A percentile compares a stretch with the other conserved stretches of the same genome.
Conservation (phyloP, 768 basidiomycete species). For the Psilocybe sp. region DNA sequence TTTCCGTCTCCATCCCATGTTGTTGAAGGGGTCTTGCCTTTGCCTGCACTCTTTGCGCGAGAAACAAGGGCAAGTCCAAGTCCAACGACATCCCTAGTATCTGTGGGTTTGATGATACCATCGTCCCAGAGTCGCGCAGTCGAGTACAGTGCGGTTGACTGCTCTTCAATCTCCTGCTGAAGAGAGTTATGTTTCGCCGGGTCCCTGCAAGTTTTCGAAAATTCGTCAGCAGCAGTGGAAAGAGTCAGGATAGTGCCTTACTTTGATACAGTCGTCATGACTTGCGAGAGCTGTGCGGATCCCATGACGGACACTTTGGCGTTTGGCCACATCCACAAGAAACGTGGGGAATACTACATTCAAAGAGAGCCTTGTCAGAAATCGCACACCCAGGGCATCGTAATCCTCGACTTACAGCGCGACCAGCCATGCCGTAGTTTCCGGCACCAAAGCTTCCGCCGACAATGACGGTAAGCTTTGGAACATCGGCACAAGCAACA, state of each 20-base stretch:
- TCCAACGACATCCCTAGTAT: constrained; percentile 86
- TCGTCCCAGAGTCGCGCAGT: constrained; percentile 95
- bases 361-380: too few species aligned
- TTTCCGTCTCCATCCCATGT: constrained; percentile 72
- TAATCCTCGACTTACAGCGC: constrained; percentile 63
- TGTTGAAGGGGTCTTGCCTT: constrained; percentile 24
- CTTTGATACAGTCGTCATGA: constrained; percentile 89
- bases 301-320: constrained; percentile 97
- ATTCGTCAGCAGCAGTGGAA: not conserved
- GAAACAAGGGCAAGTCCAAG: constrained; percentile 82
- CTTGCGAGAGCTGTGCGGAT: constrained; percentile 86
- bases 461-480: constrained; percentile 90
- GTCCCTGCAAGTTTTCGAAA: constrained; percentile 45
- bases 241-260: constrained; percentile 29
- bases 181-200: constrained; percentile 73
- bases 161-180: constrained; percentile 81
- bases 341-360: constrained; percentile 82
- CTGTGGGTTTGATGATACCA: constrained; percentile 84
- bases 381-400: too few species aligned
- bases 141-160: constrained; percentile 85
- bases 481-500: constrained; percentile 90
- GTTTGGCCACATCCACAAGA: constrained; percentile 99
- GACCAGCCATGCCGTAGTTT: constrained; percentile 94
- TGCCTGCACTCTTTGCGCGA: constrained; percentile 27
- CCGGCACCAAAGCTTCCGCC: constrained; percentile 95